phyloP scores from a whole-genome alignment of 179 eudicot species.

The Carnegiea gigantea region DNA sequence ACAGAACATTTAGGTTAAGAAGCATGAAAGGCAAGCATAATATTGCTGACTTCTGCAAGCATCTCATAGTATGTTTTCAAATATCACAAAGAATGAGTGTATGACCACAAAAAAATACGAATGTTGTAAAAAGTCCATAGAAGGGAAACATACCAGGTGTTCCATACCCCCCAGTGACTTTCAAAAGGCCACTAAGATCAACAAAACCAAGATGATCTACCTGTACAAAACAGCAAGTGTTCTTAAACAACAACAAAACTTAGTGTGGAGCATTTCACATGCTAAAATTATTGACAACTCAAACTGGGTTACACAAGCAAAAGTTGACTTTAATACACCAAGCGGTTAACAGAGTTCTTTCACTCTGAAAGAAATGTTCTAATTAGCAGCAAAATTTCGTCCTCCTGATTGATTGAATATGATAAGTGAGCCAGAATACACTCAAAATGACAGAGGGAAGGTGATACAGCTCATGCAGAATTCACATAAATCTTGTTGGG shows the following conservation, averaged over 20 bases:
- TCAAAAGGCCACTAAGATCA: conserved; percentile 59
- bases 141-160: conserved; percentile 36
- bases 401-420: no score
- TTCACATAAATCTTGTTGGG: no score
- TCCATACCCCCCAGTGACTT: conserved; percentile 56
- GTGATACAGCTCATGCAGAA: no score
- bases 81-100: neutral
- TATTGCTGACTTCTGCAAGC: neutral
- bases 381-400: no score
- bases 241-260: neutral
- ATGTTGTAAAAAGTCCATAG: neutral
- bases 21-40: no score
- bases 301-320: neutral
- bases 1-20: no score
- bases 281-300: neutral
- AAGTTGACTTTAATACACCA: neutral
- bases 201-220: conserved; percentile 53
- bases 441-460: no score
- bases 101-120: neutral
- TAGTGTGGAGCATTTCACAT: neutral
- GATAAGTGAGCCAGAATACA: no score
- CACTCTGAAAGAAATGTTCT: no score
- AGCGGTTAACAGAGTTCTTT: neutral
- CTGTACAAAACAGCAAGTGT: conserved; percentile 24
- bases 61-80: neutral